phyloP scores from a whole-genome alignment of 1,139 yeast species.

The Lodderomyces pseudojiufengensis region DNA sequence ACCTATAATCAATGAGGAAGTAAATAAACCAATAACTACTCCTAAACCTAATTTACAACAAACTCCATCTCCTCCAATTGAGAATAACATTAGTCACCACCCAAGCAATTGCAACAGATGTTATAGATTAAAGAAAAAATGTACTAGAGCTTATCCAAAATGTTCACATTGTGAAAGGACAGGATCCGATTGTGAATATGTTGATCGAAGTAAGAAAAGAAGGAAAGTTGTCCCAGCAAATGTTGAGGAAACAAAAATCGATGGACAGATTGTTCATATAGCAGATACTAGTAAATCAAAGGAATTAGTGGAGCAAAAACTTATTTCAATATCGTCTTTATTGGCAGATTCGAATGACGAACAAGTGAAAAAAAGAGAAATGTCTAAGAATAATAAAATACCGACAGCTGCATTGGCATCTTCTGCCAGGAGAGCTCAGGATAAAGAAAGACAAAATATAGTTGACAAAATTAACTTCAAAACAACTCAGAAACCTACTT shows the following conservation, averaged over 20 bases:
- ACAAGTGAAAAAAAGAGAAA: conserved; percentile 8
- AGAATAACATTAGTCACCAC: conserved; percentile 24
- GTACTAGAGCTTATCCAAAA: conserved; percentile 36
- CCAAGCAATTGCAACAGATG: conserved; percentile 41
- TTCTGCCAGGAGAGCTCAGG: conserved; percentile 8
- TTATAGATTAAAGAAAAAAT: conserved; percentile 42
- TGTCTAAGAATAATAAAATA: conserved; percentile 2
- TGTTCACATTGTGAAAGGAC: conserved; percentile 37
- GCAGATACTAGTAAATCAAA: neutral
- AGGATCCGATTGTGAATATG: conserved; percentile 37
- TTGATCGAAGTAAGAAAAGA: conserved; percentile 28
- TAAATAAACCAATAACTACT: neutral
- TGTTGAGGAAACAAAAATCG: conserved; percentile 2
- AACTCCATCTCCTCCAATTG: conserved; percentile 19
- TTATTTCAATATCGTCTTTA: conserved; percentile 19
- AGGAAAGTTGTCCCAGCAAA: conserved; percentile 11
- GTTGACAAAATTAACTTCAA: conserved; percentile 8
- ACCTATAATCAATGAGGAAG: too few species aligned
- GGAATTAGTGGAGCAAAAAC: conserved; percentile 9
- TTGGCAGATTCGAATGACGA: conserved; percentile 7
- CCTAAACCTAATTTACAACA: too few species aligned
- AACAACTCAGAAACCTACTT: neutral
- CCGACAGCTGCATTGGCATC: conserved; percentile 11
- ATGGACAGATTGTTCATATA: conserved; percentile 6
- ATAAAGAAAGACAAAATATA: conserved; percentile 4